Evolutionary conservation across 2,329 filamentous ascomycete genomes (phyloP), one percentile per base, ranked within the genome.

Genomic region (Paecilomyces fulvus): DNA sequence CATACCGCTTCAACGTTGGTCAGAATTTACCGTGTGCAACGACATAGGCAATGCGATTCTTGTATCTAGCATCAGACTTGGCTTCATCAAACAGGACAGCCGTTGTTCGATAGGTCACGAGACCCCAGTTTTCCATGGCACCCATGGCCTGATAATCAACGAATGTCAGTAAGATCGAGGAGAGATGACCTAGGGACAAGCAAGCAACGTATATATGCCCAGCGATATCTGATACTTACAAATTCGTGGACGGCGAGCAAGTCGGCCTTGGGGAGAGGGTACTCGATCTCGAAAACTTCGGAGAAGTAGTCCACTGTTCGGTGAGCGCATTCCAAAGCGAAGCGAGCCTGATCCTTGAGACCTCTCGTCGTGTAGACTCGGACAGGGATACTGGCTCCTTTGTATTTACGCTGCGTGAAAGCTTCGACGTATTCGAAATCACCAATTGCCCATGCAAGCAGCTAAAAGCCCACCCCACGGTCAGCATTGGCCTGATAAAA

Each of bases 371-470:
- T 96, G 75, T 97, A 99, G 31, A 99, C 92, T 61, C 94, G 87
- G 55, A 97, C 92, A 17, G 94, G 94, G 31, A 99, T 83, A 68
- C 84, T 86, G 77, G 92, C 91, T 67, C 91, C 92, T 59, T 95
- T 89, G 76, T 99, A 97, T 71, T 88, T 86, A 64, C 92, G 86
- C 68, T 90, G 83, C 2, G 94, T 99, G 69, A 89, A 88, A 54
- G 88, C 89, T 76, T 99, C 94, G 55, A 97, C 85, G 66, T 96
- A 96, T 74, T 97, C 92, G 61, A 99, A 97, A 72, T 99, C 92
- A 57, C 94, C 94, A 60, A 96, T 83, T 21, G 92, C 92, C 94
- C 94, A 96, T 21, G 92, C 91, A 25, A 95, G 79, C 30, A 96
- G 83, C 74, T 95, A 88, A 23, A 59, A 69, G 83, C 4, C 33